Conservation (phyloP, 805 yeast species). For the Myxozyma nipponensis region DNA sequence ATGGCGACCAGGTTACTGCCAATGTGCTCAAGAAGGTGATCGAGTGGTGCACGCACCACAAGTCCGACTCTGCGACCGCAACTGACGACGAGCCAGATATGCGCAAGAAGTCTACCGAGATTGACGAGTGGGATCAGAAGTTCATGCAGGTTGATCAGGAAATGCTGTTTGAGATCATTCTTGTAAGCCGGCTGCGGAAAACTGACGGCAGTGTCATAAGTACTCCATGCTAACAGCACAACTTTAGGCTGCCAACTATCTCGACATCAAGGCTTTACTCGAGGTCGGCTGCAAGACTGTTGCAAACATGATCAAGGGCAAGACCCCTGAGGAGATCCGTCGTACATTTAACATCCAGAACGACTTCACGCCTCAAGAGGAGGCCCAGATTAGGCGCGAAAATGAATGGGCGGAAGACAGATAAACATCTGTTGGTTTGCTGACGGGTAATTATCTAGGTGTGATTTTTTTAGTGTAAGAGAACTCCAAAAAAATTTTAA, state of each 20-base stretch:
- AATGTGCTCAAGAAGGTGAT: constrained; percentile 84
- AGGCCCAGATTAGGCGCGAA: constrained; percentile 42
- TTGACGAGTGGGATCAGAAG: constrained; percentile 93
- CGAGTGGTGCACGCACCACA: constrained; percentile 95
- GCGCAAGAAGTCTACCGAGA: constrained; percentile 70
- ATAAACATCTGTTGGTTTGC: too few relatives aligned
- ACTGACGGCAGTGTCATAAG: background rate
- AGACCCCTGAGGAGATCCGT: constrained; percentile 46
- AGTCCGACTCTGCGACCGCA: constrained; percentile 57
- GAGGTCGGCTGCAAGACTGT: constrained; percentile 50
- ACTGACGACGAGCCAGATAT: constrained; percentile 77
- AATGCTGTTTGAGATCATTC: constrained; percentile 47
- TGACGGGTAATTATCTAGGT: too few relatives aligned
- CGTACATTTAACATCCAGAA: constrained; percentile 45
- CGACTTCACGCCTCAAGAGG: constrained; percentile 49
- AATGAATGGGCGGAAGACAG: constrained; percentile 48
- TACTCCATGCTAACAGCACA: too few relatives aligned
- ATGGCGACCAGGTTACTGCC: constrained; percentile 41
- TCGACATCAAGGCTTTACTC: constrained; percentile 45
- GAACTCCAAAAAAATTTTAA: too few relatives aligned
- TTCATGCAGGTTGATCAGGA: constrained; percentile 86
- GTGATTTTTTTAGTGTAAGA: too few relatives aligned
- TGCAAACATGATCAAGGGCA: constrained; percentile 48
- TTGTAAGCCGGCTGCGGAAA: constrained; percentile 26
- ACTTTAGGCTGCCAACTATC: constrained; percentile 44